Conservation (phyloP, 108 stramenopile species). For the Cyclotella baltica region DNA sequence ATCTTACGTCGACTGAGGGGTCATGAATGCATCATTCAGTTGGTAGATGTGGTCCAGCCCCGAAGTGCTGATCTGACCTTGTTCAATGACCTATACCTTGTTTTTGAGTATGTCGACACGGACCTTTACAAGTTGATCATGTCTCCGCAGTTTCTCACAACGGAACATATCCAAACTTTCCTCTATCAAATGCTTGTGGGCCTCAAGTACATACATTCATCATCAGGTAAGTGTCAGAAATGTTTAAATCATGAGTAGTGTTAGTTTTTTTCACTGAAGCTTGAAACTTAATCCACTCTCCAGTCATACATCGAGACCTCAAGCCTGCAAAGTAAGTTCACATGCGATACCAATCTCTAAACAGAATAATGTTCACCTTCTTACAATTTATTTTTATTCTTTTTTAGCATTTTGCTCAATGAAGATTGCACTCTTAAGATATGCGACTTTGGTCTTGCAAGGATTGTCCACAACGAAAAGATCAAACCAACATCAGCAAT, state of each 20-base stretch:
- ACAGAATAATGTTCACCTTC: too few relatives aligned
- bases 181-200: conserved; percentile 97
- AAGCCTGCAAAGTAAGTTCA: conserved; percentile 59
- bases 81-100: conserved; percentile 91
- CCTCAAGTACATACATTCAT: conserved; percentile 94
- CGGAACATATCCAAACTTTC: conserved; percentile 97
- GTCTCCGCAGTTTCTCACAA: conserved; percentile 97
- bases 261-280: background rate
- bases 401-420: conserved; percentile 90
- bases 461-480: conserved; percentile 80
- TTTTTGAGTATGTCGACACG: conserved; percentile 96
- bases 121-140: conserved; percentile 99
- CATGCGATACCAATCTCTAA: background rate
- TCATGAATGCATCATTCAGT: conserved; percentile 91
- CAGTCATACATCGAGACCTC: conserved; percentile 95
- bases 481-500: conserved; percentile 22
- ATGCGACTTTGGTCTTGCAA: conserved; percentile 98
- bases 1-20: conserved; percentile 89
- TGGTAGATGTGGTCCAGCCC: conserved; percentile 92
- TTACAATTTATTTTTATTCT: conserved; percentile 2
- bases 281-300: background rate
- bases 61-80: conserved; percentile 71
- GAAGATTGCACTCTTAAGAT: conserved; percentile 98
- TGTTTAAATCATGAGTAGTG: background rate
- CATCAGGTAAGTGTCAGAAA: conserved; percentile 43